A percentile compares a stretch with the other conserved stretches of the same genome.
Evolutionary conservation across 768 basidiomycete genomes (phyloP).

Genomic region (Tremella yokohamensis): DNA sequence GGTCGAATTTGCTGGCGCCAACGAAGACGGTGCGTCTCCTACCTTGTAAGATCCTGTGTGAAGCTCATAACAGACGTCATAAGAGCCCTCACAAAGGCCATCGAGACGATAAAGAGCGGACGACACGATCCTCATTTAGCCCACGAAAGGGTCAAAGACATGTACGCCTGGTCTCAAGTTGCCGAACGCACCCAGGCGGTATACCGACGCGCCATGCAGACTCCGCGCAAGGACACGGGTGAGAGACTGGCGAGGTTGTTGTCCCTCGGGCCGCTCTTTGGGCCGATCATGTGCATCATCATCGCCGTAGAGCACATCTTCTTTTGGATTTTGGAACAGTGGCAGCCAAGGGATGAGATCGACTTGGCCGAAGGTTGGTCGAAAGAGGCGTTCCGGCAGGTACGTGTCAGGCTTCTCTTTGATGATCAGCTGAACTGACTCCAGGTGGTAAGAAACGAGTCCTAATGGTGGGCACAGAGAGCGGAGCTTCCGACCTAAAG

Average conservation of each 20-base stretch:
- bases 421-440: too few relatives aligned
- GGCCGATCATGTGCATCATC: slow-evolving; percentile 82
- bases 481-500: too few relatives aligned
- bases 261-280: slow-evolving; percentile 70
- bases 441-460: too few relatives aligned
- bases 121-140: slow-evolving; percentile 71
- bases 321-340: slow-evolving; percentile 68
- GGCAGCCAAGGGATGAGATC: slow-evolving; percentile 68
- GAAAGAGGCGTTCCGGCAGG: slow-evolving; percentile 49
- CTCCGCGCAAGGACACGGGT: slow-evolving; percentile 66
- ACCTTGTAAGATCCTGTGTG: neutral
- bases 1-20: slow-evolving; percentile 90
- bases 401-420: slow-evolving; percentile 20
- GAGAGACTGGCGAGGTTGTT: slow-evolving; percentile 70
- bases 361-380: slow-evolving; percentile 73
- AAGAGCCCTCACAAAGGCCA: slow-evolving; percentile 74
- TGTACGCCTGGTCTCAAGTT: slow-evolving; percentile 84
- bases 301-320: slow-evolving; percentile 85
- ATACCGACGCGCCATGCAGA: slow-evolving; percentile 65
- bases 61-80: slow-evolving; percentile 65
- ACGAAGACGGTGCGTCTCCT: slow-evolving; percentile 73
- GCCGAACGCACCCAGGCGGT: slow-evolving; percentile 77
- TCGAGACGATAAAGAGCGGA: slow-evolving; percentile 64
- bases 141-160: slow-evolving; percentile 68
- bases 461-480: too few relatives aligned